Evolutionary conservation across 768 basidiomycete species (phyloP), one percentile per base, ranked within the genome.

Genomic region (Termitomyces sp.): DNA sequence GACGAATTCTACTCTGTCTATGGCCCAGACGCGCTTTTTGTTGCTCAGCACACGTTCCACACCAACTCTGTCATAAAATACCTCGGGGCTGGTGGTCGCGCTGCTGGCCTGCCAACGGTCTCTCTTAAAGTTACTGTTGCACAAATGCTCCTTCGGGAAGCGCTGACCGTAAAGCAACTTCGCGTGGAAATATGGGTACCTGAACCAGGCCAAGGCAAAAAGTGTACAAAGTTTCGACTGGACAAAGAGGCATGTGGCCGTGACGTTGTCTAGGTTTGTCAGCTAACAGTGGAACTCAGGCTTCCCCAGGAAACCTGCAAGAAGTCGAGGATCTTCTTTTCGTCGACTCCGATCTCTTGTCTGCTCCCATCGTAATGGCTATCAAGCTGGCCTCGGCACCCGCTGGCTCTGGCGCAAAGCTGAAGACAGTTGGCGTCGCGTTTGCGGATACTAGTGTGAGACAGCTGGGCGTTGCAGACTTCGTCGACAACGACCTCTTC

Each of bases 1-100:
- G 81, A 79, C 64, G 85, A 90, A 16, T 98, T 82, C 72, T 98
- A 92, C 74, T 84, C 87, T n/a, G 87, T 86, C 1, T 93, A 98
- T 66, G 94, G 94, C 0, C 73, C 83, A 5, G 95, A 98, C 70
- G 96, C 96, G 0, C 74, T 83, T n/a, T 93, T 85, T 62, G 84
- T 96, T 61, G 95, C 96, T 5, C 77, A 84, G 20, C 81, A 92
- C 63, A 85, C 90, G 54, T 94, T 84, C 64, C 88, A 83, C 56
- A 99, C 97, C 2, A 90, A 92, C 65, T 88, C 92, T 1, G 94
- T 98, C 58, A 80, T 99, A 71, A 96, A 96, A 71, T 90, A 92
- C 68, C 84, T 97, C 43, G 96, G 96, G 6, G 67, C 72, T 0
- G 82, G 81, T 0, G 84, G 84, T 32, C 79, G 77, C 62, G 68